Conservation (phyloP, 2,329 filamentous ascomycete species). For the Aspergillus oerlinghausenensis region DNA sequence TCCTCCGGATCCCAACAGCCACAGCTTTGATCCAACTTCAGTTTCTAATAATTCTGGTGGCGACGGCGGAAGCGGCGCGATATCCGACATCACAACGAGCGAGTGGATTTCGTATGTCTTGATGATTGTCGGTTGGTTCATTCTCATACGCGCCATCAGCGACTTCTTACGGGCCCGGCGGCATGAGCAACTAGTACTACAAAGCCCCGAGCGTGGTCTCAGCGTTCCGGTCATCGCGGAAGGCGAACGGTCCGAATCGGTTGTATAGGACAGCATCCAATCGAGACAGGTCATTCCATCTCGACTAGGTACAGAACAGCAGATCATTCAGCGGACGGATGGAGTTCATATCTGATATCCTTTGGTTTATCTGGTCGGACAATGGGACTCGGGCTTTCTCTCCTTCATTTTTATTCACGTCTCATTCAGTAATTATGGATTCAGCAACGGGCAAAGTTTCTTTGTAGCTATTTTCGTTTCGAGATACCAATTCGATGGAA, state of each 20-base stretch:
- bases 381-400: neutral
- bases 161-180: constrained; percentile 83
- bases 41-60: constrained; percentile 48
- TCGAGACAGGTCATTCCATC: neutral
- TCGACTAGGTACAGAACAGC: neutral
- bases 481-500: constrained; percentile 23
- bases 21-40: constrained; percentile 74
- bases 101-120: constrained; percentile 90
- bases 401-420: constrained; percentile 4
- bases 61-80: constrained; percentile 36
- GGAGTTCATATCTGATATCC: neutral
- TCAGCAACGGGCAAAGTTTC: constrained; percentile 6
- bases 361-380: neutral
- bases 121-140: constrained; percentile 98
- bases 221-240: constrained; percentile 81
- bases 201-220: constrained; percentile 85
- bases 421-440: constrained; percentile 5
- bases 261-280: constrained; percentile 51
- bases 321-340: neutral
- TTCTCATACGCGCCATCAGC: constrained; percentile 86
- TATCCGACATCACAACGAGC: constrained; percentile 61
- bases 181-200: constrained; percentile 88
- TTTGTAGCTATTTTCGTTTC: constrained; percentile 14
- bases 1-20: constrained; percentile 82
- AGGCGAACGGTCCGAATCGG: constrained; percentile 72